Evolutionary conservation across 805 yeast genomes (phyloP), one percentile per base, ranked within the genome.

Genomic region (Kodamaea neixiangensis): DNA sequence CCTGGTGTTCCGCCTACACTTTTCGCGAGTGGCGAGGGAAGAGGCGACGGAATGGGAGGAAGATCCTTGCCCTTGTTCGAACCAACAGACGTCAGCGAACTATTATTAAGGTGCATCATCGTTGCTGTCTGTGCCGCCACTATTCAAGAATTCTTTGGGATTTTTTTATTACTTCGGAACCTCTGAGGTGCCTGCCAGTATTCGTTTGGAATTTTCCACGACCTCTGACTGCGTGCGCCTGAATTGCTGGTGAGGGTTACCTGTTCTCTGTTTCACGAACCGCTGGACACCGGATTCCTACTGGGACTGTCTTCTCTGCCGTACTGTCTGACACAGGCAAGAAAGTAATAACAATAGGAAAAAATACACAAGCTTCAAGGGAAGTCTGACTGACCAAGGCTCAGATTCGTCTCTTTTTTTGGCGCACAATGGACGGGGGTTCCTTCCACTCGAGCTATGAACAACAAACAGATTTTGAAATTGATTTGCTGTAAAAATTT

Each of bases 41-140:
- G 35, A n/a, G 54, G 55, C 11, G 60, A 44, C 5, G 77, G 77
- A 13, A 71, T 64, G 14, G 76, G 75, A 18, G 77, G 77, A 35
- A 73, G 60, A 10, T 68, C 64, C 51, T 72, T 73, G 34, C 68
- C 74, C 49, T 62, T 60, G 43, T 33, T 47, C 25, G 65, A 61
- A 11, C 59, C 60, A 22, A 63, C 46, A 6, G 68, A 63, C 13
- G 60, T 49, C 55, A 53, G 58, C 22, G 67, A 58, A 47, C 49
- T 53, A 50, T 62, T 59, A 47, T 54, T 54, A 34, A 54, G 48
- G 18, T 48, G 56, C 56, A 54, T 54, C 63, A 60, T 60, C 20
- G 37, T 53, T 46, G 41, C 39, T 15, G 17, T 35, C 5, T 4
- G 3, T 39, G 22, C 22, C 15, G 7, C 11, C 11, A 25, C 31